Evolutionary conservation across 208 protist species (phyloP).

Genomic region (Tetramitus jugosus): DNA sequence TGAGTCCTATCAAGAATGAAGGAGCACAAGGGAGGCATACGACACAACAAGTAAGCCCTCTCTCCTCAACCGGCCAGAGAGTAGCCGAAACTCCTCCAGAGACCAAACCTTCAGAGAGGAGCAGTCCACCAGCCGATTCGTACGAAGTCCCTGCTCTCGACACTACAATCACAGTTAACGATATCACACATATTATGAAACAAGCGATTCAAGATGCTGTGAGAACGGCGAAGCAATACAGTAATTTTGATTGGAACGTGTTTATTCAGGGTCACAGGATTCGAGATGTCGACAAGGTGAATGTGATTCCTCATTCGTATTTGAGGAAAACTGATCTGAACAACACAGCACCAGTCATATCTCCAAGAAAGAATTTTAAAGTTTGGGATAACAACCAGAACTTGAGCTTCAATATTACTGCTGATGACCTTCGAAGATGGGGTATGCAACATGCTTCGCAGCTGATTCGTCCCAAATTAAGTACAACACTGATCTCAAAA

Average conservation of each 20-base stretch:
- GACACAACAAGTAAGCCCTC: too few species aligned
- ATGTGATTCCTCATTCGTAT: background rate
- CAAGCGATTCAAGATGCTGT: constrained; percentile 4
- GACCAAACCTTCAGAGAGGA: too few species aligned
- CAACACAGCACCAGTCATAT: background rate
- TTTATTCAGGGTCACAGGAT: background rate
- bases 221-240: background rate
- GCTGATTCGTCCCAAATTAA: background rate
- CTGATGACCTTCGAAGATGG: background rate
- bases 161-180: background rate
- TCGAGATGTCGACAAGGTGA: background rate
- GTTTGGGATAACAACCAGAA: background rate
- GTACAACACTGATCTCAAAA: too few species aligned
- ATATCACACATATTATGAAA: background rate
- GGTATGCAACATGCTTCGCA: background rate
- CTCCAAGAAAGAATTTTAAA: too few species aligned
- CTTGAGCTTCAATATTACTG: background rate
- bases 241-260: background rate
- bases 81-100: too few species aligned
- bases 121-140: too few species aligned
- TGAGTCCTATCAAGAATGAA: too few species aligned
- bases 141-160: too few species aligned
- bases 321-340: background rate
- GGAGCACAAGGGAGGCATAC: too few species aligned
- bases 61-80: too few species aligned